Evolutionary conservation across 225 moss, liverwort and hornwort species (phyloP), one percentile per base, ranked within the genome.

Genomic region (Sphagnum tenellum): DNA sequence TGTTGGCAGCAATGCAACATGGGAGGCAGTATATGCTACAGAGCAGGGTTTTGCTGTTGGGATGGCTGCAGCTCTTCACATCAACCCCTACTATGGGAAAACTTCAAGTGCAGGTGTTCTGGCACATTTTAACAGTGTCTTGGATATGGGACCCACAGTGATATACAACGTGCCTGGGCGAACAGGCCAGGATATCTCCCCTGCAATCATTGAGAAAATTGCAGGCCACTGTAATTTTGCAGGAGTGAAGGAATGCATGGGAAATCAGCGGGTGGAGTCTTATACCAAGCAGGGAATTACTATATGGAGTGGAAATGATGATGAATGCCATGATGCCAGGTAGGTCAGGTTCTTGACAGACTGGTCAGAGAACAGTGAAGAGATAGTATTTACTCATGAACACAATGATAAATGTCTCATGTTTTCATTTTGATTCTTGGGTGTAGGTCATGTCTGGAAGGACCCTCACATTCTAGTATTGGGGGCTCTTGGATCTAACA

Each of bases 41-140:
- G 89, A 95, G 69, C 83, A 86, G 74, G 94, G 91, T 12, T 95
- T 95, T 74, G 85, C 78, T 44, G 84, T 91, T 5, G 94, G 94
- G 8, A 95, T 95, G 94, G 80, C 91, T 62, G 88, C 82, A 50
- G 91, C 94, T 68, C 72, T 95, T 74, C 94, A 91, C 44, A 89
- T 95, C 47, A 95, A 95, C 69, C 94, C 94, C 4, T 95, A 95
- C 69, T 95, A 95, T 59, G 94, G 91, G 2, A 95, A 89, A 71
- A 95, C 94, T 5, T 95, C 91, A 59, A 76, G 50, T 57, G 79
- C 73, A 49, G 94, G 94, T 7, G 73, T 95, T 65, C 56, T 89
- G 44, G 72, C 69, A 46, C 94, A 95, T 60, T 95, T 95, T 57
- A 69, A 73, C 44, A 80, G 81, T 65, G 86, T 95, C 63, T 60